Percentiles rank a stretch among this genome's conserved stretches.
Conservation (phyloP, 2,329 filamentous ascomycete genomes). For the Lachnellula hyalina region DNA sequence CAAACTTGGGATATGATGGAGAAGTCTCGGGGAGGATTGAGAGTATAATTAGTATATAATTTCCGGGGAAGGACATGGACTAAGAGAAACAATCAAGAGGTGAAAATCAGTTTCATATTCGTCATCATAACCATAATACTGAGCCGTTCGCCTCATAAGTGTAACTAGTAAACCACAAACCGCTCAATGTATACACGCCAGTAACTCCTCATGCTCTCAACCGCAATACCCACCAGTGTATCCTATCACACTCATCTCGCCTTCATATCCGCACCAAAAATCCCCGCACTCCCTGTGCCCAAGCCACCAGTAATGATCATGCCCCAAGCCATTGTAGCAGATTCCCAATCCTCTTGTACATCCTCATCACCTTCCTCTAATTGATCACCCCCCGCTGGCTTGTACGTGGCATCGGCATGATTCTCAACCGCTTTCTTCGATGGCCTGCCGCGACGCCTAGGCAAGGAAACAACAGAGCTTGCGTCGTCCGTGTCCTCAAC, state of each 20-base stretch:
- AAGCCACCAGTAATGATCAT: not conserved
- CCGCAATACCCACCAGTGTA: not conserved
- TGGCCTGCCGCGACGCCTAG: not conserved
- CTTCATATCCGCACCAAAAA: not conserved
- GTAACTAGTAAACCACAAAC: too few relatives aligned
- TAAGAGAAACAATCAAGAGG: too few relatives aligned
- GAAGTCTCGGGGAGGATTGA: too few relatives aligned
- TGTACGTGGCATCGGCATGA: not conserved
- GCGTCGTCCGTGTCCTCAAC: not conserved
- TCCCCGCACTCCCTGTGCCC: not conserved
- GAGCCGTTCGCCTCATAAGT: too few relatives aligned
- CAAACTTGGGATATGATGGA: too few relatives aligned
- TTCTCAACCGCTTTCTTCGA: not conserved
- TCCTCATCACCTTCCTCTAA: not conserved
- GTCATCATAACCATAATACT: too few relatives aligned
- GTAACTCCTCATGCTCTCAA: not conserved
- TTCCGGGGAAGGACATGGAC: too few relatives aligned
- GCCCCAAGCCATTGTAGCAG: not conserved
- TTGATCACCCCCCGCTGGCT: not conserved
- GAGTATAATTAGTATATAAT: too few relatives aligned
- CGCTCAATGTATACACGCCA: too few relatives aligned
- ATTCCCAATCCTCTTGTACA: not conserved
- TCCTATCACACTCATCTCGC: not conserved
- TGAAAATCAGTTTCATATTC: too few relatives aligned
- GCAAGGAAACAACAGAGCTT: not conserved